Evolutionary conservation across 805 yeast genomes (phyloP), one percentile per base, ranked within the genome.

Genomic region (Metschnikowia amazonensis): DNA sequence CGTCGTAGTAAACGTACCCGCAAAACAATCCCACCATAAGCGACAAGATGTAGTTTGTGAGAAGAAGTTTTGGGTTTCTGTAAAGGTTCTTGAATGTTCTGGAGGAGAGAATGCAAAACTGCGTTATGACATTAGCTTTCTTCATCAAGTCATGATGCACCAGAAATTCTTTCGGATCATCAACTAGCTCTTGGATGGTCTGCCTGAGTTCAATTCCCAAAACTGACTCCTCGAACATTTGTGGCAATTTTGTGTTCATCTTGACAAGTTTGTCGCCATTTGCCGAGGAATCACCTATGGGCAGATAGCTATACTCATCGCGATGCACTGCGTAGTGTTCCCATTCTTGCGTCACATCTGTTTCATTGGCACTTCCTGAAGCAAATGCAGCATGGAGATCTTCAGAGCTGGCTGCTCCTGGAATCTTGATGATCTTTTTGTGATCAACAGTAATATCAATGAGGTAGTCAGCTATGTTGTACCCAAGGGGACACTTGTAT

Each of bases 1-100:
- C 82, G 58, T 89, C 75, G 66, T 83, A 92, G 64, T 94, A 94
- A 33, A 94, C 71, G 41, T 79, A 79, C 0, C 98, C 97, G 65
- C 96, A 83, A 65, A 92, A 86, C 3, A 82, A 59, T 1, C 96
- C 97, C 64, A 92, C 79, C 13, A 82, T 62, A 7, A 87, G 65
- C 0, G 97, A 84, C 48, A 92, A 71, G 1, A 84, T 69, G 59
- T 92, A 92, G 58, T 94, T 95, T 1, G 94, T 86, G 48, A 89
- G 62, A 43, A 94, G 74, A n/a, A 94, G 72, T 67, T 80, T 84
- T 8, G 99, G 99, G 65, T 90, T 90, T 60, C 99, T 76, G 70
- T 90, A 92, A 37, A 89, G 75, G 64, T 94, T 94, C 59, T 89
- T 89, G 72, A 94, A 92, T 0, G 97, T 86, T 58, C 99, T 76